Evolutionary conservation across 352 stramenopile species (phyloP), one percentile per base, ranked within the genome.

Genomic region (Phytophthora capsici): DNA sequence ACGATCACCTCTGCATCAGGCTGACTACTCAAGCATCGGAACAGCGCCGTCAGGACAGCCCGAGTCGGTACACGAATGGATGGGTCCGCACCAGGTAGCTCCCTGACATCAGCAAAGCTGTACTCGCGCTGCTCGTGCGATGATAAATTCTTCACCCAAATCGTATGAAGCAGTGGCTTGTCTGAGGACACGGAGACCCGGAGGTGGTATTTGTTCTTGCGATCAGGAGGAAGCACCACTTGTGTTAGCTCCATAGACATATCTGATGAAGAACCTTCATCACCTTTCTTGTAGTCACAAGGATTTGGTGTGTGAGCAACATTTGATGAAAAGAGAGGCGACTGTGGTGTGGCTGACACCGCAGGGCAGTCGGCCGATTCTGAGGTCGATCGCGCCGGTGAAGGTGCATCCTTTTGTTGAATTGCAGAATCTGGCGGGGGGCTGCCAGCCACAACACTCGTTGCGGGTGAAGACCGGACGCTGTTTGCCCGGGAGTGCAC

Each of bases 31-130:
- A 82, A 49, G 40, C 62, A 72, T 17, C 63, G 66, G 38, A 78
- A 58, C 19, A 82, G 40, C 28, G 73, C 69, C 45, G 66, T 67
- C 28, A 82, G 50, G 6, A 82, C 66, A n/a, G 63, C 53, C 14
- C 34, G 36, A 41, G 54, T 73, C 8, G 59, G 64, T 25, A 76
- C 53, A 23, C 57, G 50, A 22, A 63, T 20, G 7, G 63, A 25
- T 13, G 10, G 43, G 13, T 53, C 41, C n/a, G 60, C 63, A 7
- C 48, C 66, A 38, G 69, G 60, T 13, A 81, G 55, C 17, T 74
- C 53, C 20, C 37, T 41, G 12, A 78, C 55, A 28, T 78, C 73
- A 1, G 38, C 40, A 49, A 81, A 81, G 17, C 20, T 60, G 38
- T 59, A 75, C 41, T 77, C 53, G 30, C 49, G 55, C 34, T 76